Evolutionary conservation across 2,329 filamentous ascomycete species (phyloP), one percentile per base, ranked within the genome.

Genomic region (Scopulariopsis brevicaulis): DNA sequence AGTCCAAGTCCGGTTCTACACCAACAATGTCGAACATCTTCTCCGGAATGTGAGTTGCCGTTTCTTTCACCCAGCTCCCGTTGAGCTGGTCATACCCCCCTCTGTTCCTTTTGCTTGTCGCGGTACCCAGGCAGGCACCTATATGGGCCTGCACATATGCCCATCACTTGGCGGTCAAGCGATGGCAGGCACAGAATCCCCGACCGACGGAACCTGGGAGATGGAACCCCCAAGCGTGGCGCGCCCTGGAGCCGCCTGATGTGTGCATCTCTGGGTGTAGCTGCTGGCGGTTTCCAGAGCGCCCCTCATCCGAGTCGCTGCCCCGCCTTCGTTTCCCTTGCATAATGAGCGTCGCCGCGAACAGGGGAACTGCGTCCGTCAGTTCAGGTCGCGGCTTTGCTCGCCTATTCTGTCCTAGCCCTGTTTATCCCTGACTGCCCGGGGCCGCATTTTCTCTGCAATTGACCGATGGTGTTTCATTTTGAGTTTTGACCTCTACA

Each of bases 1-100:
- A 32, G 28, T 32, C 35, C 25, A 22, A 50, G 20, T 50, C 24
- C 53, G 32, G 54, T 55, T 55, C 50, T 37, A 56, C 43, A 20
- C 22, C 43, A 63, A 73, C 65, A 46, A 83, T 82, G 79, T 82
- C 80, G 65, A 82, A 81, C 72, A 72, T 83, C 65, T 82, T 83
- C 68, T 82, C 79, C 66, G 79, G 80, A 71, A 82, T 83, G 80
- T 83, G 74, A 79, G 80, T 80, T 61, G 58, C 25, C 59, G 59
- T 57, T 58, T 61, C 57, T 53, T 25, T 55, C 51, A 53, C 50
- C 57, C 58, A n/a, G 40, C n/a, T 22, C n/a, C 12, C n/a, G n/a
- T 11, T 12, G 46, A n/a, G 11, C 20, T 20, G n/a, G 12, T 50
- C 20, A 22, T 24, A 5, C 8, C 3, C 20, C 46, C 46, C 46